phyloP scores from a whole-genome alignment of 768 basidiomycete species.

The Pholiota conissans region DNA sequence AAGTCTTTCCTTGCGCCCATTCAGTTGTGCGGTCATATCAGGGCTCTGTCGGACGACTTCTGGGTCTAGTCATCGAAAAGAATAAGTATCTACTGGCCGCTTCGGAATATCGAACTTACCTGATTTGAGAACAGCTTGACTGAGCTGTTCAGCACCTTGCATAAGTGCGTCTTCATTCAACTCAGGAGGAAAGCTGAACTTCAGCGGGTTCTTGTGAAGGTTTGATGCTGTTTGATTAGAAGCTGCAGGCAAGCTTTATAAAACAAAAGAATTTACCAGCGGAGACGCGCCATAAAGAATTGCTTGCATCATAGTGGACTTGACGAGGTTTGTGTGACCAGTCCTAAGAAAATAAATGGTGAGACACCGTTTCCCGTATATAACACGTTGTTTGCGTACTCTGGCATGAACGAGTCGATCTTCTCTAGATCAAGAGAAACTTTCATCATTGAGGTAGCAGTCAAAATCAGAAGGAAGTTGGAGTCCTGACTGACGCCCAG shows the following conservation, averaged over 20 bases:
- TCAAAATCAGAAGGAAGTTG: constrained; percentile 56
- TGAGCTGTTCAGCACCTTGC: constrained; percentile 77
- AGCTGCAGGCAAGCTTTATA: background rate
- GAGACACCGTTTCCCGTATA: too few species aligned
- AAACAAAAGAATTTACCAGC: constrained; percentile 40
- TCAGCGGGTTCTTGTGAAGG: constrained; percentile 62
- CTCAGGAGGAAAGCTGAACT: constrained; percentile 80
- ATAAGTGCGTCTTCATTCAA: constrained; percentile 78
- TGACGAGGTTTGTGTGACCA: constrained; percentile 67
- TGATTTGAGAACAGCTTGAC: constrained; percentile 68
- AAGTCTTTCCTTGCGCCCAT: constrained; percentile 70
- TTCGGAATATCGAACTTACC: constrained; percentile 38
- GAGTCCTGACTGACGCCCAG: constrained; percentile 58
- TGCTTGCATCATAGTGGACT: constrained; percentile 81
- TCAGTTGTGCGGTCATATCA: constrained; percentile 79
- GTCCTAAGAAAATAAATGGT: too few species aligned
- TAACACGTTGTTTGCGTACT: too few species aligned
- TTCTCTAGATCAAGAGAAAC: constrained; percentile 60
- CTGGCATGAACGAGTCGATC: constrained; percentile 58
- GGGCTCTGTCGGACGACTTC: constrained; percentile 73
- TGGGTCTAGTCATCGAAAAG: constrained; percentile 39
- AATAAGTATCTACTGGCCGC: background rate
- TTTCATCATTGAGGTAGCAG: constrained; percentile 72
- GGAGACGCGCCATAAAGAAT: constrained; percentile 74
- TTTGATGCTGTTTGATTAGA: too few species aligned